These are phyloP conservation scores for Alternaria burnsii DNA, from an alignment of 2,329 filamentous ascomycete species.

Conservation along the genomic window DNA sequence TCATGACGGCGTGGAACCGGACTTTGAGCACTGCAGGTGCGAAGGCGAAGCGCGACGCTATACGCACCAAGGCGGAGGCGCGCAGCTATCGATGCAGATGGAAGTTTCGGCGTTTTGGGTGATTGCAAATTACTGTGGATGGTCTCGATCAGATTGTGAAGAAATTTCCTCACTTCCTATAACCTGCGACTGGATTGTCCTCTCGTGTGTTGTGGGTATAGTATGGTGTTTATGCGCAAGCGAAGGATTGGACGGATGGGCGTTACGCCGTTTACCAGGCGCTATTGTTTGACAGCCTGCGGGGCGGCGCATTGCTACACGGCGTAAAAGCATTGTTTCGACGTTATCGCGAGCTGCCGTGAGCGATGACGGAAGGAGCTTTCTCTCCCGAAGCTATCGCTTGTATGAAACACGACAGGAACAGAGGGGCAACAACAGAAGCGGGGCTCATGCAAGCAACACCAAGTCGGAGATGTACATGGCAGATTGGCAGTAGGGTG, in stretches of 20 bases:
- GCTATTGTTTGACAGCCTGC: slow-evolving; percentile 18
- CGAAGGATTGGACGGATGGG: slow-evolving; percentile 9
- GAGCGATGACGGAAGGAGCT: slow-evolving; percentile 10
- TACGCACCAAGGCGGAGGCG: background rate
- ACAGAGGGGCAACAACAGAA: background rate
- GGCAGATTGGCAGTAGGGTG: background rate
- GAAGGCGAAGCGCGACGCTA: background rate
- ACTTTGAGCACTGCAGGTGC: background rate
- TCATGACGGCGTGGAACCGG: background rate
- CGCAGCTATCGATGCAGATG: background rate
- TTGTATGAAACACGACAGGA: slow-evolving; percentile 11
- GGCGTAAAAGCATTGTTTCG: slow-evolving; percentile 11
- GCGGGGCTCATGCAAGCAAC: slow-evolving; percentile 8
- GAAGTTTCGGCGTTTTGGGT: background rate
- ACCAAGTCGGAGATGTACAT: slow-evolving; percentile 5
- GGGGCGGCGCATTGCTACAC: slow-evolving; percentile 7
- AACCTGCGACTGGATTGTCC: background rate
- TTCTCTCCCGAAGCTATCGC: slow-evolving; percentile 8
- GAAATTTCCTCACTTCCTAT: background rate
- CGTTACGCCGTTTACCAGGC: slow-evolving; percentile 6
- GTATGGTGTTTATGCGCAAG: slow-evolving; percentile 2
- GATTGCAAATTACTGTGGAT: background rate
- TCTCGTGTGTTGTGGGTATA: slow-evolving; percentile 6
- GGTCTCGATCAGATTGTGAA: background rate
- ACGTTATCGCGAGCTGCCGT: slow-evolving; percentile 11